Base-by-base conservation (phyloP, 2,329 filamentous ascomycete genomes). In the Nigrograna mackinnonii region DNA sequence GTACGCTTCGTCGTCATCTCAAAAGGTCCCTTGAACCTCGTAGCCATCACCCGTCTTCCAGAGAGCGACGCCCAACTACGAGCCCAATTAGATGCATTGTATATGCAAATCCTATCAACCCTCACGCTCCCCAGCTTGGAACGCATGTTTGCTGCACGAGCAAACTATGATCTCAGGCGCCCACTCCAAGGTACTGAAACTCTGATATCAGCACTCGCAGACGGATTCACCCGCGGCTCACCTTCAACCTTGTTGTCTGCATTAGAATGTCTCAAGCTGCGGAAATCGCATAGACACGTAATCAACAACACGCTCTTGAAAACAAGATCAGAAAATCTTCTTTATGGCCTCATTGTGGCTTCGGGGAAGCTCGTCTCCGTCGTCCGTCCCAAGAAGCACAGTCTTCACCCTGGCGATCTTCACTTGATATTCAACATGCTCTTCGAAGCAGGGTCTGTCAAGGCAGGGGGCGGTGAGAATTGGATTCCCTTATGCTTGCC, bases 401-500 rank as follows among this genome's bases (percentile, higher is more conserved):
- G 91, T 1, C 78, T 99, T 2, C 95, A 99, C 57, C 94, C 95
- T 0, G 92, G 91, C 50, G 94, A 99, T 64, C 78, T 99, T 18
- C 92, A 96, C 62, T 80, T 99, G 34, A 91, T 99, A 47, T 99
- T 99, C 78, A 97, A 97, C 64, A 99, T 99, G 95, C 83, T 99
- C 2, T 99, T 99, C 59, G 91, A 95, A 71, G 94, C 92, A 2
- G 89, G 90, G 36, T 87, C 89, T 32, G 87, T 99, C 64, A 92
- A 94, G 64, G 87, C 90, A 16, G 91, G 89, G 5, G 91, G 83
- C n/a, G 94, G 92, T 21, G 94, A 99, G 69, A 96, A 92, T 58
- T 99, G 94, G 94, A 92, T 97, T 35, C 94, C 94, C 0, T 78
- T 99, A 5, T 99, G 94, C 59, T 79, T 99, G 3, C 95, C 94